Percentiles rank a stretch among this genome's conserved stretches.
phyloP scores from a whole-genome alignment of 2,329 filamentous ascomycete genomes.

The Cladosporium sp. region DNA sequence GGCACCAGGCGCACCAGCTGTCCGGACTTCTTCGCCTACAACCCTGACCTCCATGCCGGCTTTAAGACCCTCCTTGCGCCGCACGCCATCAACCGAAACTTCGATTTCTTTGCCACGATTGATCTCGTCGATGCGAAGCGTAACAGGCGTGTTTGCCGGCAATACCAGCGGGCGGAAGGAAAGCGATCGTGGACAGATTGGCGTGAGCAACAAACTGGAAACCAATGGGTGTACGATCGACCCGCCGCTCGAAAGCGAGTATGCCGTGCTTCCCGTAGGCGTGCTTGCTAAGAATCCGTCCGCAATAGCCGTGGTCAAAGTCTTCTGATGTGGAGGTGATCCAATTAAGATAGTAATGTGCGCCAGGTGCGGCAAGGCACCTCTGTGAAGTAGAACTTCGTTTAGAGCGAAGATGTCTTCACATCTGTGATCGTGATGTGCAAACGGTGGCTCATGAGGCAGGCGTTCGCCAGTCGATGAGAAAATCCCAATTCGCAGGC shows the following conservation, averaged over 20 bases:
- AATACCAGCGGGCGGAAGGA: constrained; percentile 89
- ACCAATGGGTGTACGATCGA: constrained; percentile 93
- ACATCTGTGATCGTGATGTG: constrained; percentile 28
- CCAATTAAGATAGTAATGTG: constrained; percentile 90
- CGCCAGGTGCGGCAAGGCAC: constrained; percentile 81
- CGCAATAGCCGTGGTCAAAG: constrained; percentile 87
- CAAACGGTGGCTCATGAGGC: constrained; percentile 29
- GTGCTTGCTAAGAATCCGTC: constrained; percentile 94
- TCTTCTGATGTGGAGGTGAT: constrained; percentile 53
- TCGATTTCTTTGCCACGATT: constrained; percentile 47
- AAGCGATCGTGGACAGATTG: constrained; percentile 87
- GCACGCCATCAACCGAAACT: constrained; percentile 46
- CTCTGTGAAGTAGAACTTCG: constrained; percentile 89
- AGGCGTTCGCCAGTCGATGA: constrained; percentile 58
- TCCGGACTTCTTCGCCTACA: constrained; percentile 74
- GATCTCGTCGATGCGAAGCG: constrained; percentile 68
- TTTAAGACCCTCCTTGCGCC: constrained; percentile 39
- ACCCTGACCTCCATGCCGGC: constrained; percentile 69
- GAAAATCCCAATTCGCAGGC: constrained; percentile 81
- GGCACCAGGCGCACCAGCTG: constrained; percentile 24
- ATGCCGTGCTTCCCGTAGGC: constrained; percentile 91
- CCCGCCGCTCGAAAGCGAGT: constrained; percentile 87
- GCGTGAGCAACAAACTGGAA: constrained; percentile 80
- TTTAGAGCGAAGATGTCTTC: constrained; percentile 72
- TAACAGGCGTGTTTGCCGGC: constrained; percentile 78